Conservation (phyloP, 495 filamentous ascomycete genomes). For the Xylaria acuta region DNA sequence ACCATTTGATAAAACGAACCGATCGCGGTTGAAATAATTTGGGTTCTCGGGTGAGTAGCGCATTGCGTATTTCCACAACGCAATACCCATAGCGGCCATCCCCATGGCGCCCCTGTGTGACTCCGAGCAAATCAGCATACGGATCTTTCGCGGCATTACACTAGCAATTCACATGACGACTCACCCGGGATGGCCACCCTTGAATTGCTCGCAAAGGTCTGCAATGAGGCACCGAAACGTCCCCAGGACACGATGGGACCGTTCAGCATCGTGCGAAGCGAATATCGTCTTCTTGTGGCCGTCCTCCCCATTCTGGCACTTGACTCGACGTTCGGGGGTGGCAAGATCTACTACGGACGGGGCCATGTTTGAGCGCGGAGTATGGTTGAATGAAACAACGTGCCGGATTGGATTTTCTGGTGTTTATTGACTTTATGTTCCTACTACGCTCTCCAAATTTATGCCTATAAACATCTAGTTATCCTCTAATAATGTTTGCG, state of each 20-base stretch:
- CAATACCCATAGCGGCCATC: slow-evolving; percentile 62
- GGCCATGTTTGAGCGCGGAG: not conserved
- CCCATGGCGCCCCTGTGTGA: slow-evolving; percentile 54
- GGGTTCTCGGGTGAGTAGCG: slow-evolving; percentile 55
- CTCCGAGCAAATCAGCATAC: slow-evolving; percentile 18
- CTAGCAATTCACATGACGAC: slow-evolving; percentile 24
- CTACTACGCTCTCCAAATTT: not conserved
- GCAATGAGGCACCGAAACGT: slow-evolving; percentile 62
- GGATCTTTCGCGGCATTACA: not conserved
- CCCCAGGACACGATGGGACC: slow-evolving; percentile 52
- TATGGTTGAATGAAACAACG: not conserved
- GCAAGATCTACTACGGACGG: not conserved
- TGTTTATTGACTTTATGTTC: not conserved
- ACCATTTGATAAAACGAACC: slow-evolving; percentile 62
- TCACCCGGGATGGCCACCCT: slow-evolving; percentile 64
- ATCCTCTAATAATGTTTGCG: not conserved
- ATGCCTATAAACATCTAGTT: not conserved
- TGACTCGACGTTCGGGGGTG: not conserved
- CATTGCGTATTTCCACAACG: slow-evolving; percentile 61
- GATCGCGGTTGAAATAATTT: slow-evolving; percentile 59
- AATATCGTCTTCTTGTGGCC: not conserved
- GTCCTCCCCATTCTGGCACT: not conserved
- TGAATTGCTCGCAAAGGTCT: slow-evolving; percentile 66
- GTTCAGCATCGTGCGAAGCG: not conserved
- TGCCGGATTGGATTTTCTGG: not conserved